Percentiles rank a stretch among this genome's conserved stretches.
Conservation (phyloP, 192 early-diverging fungal species). For the Allomyces javanicus region DNA sequence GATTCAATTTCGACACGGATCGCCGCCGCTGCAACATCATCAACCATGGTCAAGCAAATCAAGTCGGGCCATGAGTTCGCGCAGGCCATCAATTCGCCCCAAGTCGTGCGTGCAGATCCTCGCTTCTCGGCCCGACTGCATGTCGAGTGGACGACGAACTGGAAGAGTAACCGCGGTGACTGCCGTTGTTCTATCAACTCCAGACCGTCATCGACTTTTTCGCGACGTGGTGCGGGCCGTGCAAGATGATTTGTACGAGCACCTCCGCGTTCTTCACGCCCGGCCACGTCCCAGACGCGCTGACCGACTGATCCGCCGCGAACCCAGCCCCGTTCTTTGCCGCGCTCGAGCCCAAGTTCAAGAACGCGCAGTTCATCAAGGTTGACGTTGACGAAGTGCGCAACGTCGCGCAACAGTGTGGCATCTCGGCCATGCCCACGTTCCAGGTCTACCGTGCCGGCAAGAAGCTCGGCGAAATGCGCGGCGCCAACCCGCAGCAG, state of each 20-base stretch:
- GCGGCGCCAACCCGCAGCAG: slow-evolving; percentile 54
- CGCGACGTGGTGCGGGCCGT: slow-evolving; percentile 1
- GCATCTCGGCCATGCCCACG: slow-evolving; percentile 53
- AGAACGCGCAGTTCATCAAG: slow-evolving; percentile 8
- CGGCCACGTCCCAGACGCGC: no score
- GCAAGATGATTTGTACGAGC: not conserved
- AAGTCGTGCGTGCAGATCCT: no score
- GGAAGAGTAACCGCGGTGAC: no score
- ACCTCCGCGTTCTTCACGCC: no score
- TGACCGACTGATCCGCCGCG: not conserved
- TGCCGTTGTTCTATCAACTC: no score
- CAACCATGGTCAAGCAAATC: not conserved
- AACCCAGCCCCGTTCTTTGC: not conserved
- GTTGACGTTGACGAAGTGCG: slow-evolving; percentile 35
- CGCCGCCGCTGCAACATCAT: no score
- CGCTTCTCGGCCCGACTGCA: no score
- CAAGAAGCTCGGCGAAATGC: slow-evolving; percentile 50
- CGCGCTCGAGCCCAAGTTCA: not conserved
- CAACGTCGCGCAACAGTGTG: slow-evolving; percentile 21
- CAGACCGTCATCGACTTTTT: not conserved
- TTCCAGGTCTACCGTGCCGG: slow-evolving; percentile 66
- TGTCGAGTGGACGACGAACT: no score
- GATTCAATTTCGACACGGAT: no score
- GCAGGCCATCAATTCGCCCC: not conserved
- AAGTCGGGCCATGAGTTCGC: not conserved